phyloP scores from a whole-genome alignment of 2,329 filamentous ascomycete species.

The Apiospora koreana region DNA sequence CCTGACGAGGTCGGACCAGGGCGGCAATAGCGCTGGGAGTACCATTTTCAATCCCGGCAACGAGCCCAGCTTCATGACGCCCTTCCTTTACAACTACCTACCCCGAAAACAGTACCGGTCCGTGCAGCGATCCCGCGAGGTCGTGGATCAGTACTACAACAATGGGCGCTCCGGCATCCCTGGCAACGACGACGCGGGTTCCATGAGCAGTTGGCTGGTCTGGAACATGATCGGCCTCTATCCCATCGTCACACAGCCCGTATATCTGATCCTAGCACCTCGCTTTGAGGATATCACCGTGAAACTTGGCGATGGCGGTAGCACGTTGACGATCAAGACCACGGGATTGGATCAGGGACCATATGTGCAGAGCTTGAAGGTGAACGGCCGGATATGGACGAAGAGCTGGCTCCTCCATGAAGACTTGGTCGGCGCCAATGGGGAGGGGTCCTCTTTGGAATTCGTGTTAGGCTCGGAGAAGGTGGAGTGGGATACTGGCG shows the following conservation, averaged over 20 bases:
- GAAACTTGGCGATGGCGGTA: slow-evolving; percentile 44
- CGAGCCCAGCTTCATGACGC: slow-evolving; percentile 58
- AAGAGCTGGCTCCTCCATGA: slow-evolving; percentile 58
- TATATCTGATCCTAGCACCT: slow-evolving; percentile 67
- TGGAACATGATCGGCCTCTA: slow-evolving; percentile 72
- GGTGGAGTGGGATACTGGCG: slow-evolving; percentile 48
- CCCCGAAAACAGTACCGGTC: slow-evolving; percentile 61
- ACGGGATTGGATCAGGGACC: slow-evolving; percentile 44
- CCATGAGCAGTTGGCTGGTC: slow-evolving; percentile 68
- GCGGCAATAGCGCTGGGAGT: slow-evolving; percentile 40
- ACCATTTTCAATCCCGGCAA: slow-evolving; percentile 52
- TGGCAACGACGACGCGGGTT: slow-evolving; percentile 70
- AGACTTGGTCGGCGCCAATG: slow-evolving; percentile 40
- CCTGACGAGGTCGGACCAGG: slow-evolving; percentile 50
- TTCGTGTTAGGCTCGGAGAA: slow-evolving; percentile 44
- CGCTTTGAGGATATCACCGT: slow-evolving; percentile 62
- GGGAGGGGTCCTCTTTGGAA: slow-evolving; percentile 46
- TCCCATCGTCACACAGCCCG: slow-evolving; percentile 59
- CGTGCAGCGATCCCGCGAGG: slow-evolving; percentile 57
- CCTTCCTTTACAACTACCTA: slow-evolving; percentile 72
- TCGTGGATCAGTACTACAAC: slow-evolving; percentile 66
- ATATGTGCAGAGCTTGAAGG: slow-evolving; percentile 53
- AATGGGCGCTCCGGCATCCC: slow-evolving; percentile 61
- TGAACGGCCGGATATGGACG: slow-evolving; percentile 53
- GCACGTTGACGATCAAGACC: slow-evolving; percentile 47